Percentiles rank a stretch among this genome's conserved stretches.
Evolutionary conservation across 305 asterid species (phyloP).

Genomic region (Fraxinus sp.): DNA sequence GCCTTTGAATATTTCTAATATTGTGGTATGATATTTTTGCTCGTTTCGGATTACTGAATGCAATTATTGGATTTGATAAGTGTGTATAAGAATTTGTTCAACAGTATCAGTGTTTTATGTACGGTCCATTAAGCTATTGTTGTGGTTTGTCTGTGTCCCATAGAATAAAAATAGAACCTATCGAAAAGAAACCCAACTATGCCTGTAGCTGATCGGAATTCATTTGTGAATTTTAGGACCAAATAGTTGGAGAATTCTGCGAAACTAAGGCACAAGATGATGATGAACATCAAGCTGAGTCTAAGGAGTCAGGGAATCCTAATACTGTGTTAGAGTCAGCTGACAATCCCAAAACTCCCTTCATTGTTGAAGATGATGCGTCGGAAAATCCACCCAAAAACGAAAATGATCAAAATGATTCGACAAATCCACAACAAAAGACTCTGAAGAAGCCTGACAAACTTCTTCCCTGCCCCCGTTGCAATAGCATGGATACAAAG

Average conservation of each 20-base stretch:
- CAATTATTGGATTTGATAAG: not conserved
- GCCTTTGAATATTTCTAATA: not conserved
- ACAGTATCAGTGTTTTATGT: not conserved
- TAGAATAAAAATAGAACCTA: not conserved
- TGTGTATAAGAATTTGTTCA: not conserved
- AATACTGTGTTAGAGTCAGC: constrained; percentile 28
- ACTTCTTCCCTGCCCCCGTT: constrained; percentile 87
- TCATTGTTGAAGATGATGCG: constrained; percentile 35
- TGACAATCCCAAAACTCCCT: constrained; percentile 30
- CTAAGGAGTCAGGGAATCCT: constrained; percentile 32
- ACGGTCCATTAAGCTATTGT: not conserved
- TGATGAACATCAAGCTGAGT: constrained; percentile 22
- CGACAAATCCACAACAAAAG: constrained; percentile 41
- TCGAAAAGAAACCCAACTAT: not conserved
- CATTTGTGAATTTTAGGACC: constrained; percentile 39
- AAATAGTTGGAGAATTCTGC: constrained; percentile 28
- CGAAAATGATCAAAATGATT: constrained; percentile 40
- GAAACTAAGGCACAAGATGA: constrained; percentile 28
- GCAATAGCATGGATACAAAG: constrained; percentile 86
- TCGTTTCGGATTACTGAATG: not conserved
- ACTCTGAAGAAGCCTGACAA: constrained; percentile 76
- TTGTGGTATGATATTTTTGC: not conserved
- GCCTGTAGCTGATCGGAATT: constrained; percentile 16
- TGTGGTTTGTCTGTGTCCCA: not conserved
- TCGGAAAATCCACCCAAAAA: constrained; percentile 26